Evolutionary conservation across 306 rosid genomes (phyloP), one percentile per base, ranked within the genome.

Genomic region (Lithocarpus polystachyus): DNA sequence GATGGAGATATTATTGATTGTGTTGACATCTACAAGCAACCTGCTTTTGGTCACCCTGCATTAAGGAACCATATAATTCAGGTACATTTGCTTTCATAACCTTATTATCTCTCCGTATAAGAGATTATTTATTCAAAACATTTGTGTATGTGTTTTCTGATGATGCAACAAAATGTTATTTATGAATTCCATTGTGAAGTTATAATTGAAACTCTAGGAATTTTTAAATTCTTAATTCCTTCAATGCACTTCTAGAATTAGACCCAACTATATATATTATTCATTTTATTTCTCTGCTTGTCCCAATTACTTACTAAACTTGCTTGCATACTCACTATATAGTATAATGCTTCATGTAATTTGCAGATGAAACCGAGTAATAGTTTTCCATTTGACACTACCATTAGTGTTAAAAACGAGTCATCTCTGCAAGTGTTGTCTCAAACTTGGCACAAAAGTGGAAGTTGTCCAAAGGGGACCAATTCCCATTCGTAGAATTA

Each of bases 381-480:
- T 60, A 4, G 29, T 0, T 12, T 62, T 28, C 51, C 77, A 28
- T 75, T 77, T 8, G 33, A 71, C 23, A 69, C 53, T 3, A 10
- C 68, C 68, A 13, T 78, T 53, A 82, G 70, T 28, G 59, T 14
- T 1, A 65, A 65, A 26, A 29, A 74, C 24, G 52, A 45, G 70
- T 70, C 81, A 14, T 56, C 12, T 31, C 73, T 54, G 5, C 2
- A 35, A 5, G 33, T 62, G 11, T 20, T 76, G 4, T 74, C 75
- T 31, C 97, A 91, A 11, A 77, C 67, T 54, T 91, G 97, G 97
- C 97, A 83, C 1, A 89, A 31, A 75, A 86, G 84, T 68, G 97
- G 93, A 81, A 85, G 80, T 7, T 89, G 98, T 83, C 97, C 97
- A 7, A 6, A 86, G 12, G 97, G 93, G 83, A 88, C 92, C 1